phyloP scores from a whole-genome alignment of 441 rosid genomes.

The Hypseocharis bilobata region DNA sequence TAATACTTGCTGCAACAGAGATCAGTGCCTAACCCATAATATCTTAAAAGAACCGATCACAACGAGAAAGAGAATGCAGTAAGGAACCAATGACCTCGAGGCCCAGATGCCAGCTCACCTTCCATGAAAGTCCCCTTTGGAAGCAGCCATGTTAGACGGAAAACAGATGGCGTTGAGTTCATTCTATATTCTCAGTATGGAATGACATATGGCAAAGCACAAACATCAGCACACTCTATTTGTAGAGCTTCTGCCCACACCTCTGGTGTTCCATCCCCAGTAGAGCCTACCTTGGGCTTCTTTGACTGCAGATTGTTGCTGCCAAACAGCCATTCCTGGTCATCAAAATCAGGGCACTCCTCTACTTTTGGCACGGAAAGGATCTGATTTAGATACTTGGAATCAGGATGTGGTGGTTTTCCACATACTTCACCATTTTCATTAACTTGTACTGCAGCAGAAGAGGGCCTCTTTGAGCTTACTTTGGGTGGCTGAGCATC shows the following conservation, averaged over 20 bases:
- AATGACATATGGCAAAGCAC: conserved; percentile 50
- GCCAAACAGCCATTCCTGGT: conserved; percentile 45
- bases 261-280: conserved; percentile 27
- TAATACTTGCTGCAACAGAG: conserved; percentile 9
- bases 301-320: conserved; percentile 20
- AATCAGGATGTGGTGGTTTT: conserved; percentile 48
- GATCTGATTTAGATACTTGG: conserved; percentile 42
- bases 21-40: neutral
- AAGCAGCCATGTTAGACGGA: neutral
- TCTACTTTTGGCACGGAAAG: conserved; percentile 39
- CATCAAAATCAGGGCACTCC: conserved; percentile 29
- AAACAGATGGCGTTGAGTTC: conserved; percentile 6
- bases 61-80: conserved; percentile 11
- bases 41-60: neutral
- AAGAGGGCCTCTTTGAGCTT: conserved; percentile 20
- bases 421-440: conserved; percentile 33
- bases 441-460: conserved; percentile 18
- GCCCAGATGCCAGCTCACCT: conserved; percentile 10
- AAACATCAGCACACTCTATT: conserved; percentile 41
- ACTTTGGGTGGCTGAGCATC: conserved; percentile 21
- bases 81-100: conserved; percentile 12
- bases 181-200: conserved; percentile 34
- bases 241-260: conserved; percentile 45
- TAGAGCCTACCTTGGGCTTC: conserved; percentile 24
- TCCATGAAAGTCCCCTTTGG: conserved; percentile 6